Evolutionary conservation across 805 yeast genomes (phyloP).

Genomic region (Starmera quercuum): DNA sequence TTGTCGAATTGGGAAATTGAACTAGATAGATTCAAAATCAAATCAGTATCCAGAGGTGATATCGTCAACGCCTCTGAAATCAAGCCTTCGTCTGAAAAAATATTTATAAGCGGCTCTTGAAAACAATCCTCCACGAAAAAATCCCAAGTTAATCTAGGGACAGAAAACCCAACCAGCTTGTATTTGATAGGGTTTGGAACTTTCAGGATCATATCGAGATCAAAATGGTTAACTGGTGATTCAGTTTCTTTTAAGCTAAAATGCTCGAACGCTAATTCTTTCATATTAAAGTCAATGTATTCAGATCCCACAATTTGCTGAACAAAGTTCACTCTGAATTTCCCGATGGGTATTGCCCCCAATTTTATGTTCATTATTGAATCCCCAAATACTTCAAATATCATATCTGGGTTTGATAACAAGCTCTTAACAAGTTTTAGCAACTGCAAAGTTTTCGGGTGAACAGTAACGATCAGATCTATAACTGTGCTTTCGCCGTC

Average conservation of each 20-base stretch:
- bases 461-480: slow-evolving; percentile 21
- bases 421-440: slow-evolving; percentile 25
- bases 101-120: slow-evolving; percentile 17
- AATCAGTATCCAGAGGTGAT: slow-evolving; percentile 7
- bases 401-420: slow-evolving; percentile 22
- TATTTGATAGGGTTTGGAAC: slow-evolving; percentile 17
- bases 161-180: slow-evolving; percentile 12
- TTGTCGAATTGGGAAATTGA: slow-evolving; percentile 3
- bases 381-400: slow-evolving; percentile 26
- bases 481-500: slow-evolving; percentile 19
- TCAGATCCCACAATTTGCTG: slow-evolving; percentile 19
- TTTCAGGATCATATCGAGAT: slow-evolving; percentile 13
- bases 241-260: slow-evolving; percentile 17
- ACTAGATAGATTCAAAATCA: slow-evolving; percentile 8
- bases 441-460: slow-evolving; percentile 26
- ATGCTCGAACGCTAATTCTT: slow-evolving; percentile 18
- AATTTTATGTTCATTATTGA: slow-evolving; percentile 24
- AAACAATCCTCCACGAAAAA: slow-evolving; percentile 29
- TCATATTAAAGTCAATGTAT: slow-evolving; percentile 12
- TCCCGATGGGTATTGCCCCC: slow-evolving; percentile 25
- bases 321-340: slow-evolving; percentile 23
- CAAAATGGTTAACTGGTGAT: slow-evolving; percentile 9
- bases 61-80: slow-evolving; percentile 7
- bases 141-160: slow-evolving; percentile 32
- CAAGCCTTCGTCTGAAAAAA: slow-evolving; percentile 17